phyloP scores from a whole-genome alignment of 805 yeast species.

The Candida coquimbonensis region DNA sequence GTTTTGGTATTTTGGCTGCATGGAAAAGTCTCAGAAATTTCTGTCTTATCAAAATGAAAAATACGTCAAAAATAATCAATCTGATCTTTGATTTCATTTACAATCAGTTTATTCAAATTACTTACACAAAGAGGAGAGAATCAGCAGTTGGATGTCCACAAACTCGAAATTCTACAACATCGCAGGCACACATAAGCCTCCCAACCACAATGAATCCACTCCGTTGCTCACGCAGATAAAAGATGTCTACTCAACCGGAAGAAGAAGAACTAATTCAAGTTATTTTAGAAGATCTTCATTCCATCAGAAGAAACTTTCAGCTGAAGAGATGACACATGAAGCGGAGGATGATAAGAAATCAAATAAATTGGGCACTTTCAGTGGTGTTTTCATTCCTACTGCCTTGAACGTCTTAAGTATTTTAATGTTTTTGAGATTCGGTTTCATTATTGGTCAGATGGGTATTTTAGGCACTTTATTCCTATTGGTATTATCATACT shows the following conservation, averaged over 20 bases:
- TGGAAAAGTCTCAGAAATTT: no score
- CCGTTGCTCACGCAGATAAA: slow-evolving; percentile 17
- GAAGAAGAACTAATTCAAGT: slow-evolving; percentile 5
- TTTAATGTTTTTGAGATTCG: slow-evolving; percentile 91
- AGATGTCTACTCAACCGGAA: slow-evolving; percentile 1
- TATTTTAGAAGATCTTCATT: slow-evolving; percentile 24
- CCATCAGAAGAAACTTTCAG: neutral
- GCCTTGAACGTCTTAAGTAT: slow-evolving; percentile 88
- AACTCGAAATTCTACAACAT: slow-evolving; percentile 26
- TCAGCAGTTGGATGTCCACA: slow-evolving; percentile 1
- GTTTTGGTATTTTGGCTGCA: no score
- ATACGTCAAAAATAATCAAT: no score
- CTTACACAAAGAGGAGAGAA: no score
- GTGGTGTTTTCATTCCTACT: slow-evolving; percentile 92
- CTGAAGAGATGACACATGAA: neutral
- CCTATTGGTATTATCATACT: slow-evolving; percentile 63
- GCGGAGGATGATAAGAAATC: slow-evolving; percentile 27
- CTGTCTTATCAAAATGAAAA: no score
- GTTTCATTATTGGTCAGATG: slow-evolving; percentile 91
- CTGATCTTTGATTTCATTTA: no score
- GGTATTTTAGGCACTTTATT: slow-evolving; percentile 76
- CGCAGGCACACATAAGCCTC: slow-evolving; percentile 27
- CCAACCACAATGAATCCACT: slow-evolving; percentile 12
- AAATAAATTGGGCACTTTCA: slow-evolving; percentile 67
- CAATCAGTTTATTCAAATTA: no score